These are phyloP conservation scores for Leptodontidium sp. DNA, from an alignment of 2,329 filamentous ascomycete species.

Conservation along the genomic window DNA sequence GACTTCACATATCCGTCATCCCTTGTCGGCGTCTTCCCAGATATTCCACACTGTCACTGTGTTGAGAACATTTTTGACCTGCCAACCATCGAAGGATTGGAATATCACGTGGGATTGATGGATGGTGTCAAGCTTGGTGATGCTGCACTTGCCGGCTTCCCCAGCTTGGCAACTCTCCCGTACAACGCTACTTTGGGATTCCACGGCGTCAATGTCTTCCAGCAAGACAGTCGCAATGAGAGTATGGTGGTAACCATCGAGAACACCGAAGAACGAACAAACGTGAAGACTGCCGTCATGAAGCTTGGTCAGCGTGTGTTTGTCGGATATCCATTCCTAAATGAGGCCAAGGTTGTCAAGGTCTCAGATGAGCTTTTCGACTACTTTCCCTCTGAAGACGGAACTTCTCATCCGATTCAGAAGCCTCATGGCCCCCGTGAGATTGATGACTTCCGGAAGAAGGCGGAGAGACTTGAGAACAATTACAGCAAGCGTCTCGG, in stretches of 20 bases:
- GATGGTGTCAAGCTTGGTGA: constrained; percentile 83
- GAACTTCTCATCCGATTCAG: constrained; percentile 67
- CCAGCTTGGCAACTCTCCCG: constrained; percentile 84
- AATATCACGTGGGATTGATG: constrained; percentile 84
- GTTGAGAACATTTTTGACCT: constrained; percentile 97
- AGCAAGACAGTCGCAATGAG: constrained; percentile 94
- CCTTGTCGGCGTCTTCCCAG: constrained; percentile 87
- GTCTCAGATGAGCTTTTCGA: constrained; percentile 95
- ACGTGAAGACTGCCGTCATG: constrained; percentile 74
- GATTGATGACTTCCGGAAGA: constrained; percentile 84
- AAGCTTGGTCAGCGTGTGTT: constrained; percentile 88
- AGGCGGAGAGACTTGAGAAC: constrained; percentile 82
- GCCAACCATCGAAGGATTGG: constrained; percentile 88
- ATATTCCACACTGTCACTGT: constrained; percentile 86
- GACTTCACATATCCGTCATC: constrained; percentile 90
- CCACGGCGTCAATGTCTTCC: constrained; percentile 93
- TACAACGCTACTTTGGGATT: constrained; percentile 84
- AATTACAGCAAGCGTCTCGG: constrained; percentile 92
- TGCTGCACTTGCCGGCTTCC: constrained; percentile 91
- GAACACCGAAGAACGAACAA: constrained; percentile 75
- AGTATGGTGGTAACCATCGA: constrained; percentile 91
- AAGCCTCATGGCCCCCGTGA: constrained; percentile 78
- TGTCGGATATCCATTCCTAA: constrained; percentile 93
- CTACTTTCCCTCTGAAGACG: constrained; percentile 75
- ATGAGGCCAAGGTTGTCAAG: constrained; percentile 88